Evolutionary conservation across 169 alveolate species (phyloP), one percentile per base, ranked within the genome.

Genomic region (Plasmodium reichenowi): DNA sequence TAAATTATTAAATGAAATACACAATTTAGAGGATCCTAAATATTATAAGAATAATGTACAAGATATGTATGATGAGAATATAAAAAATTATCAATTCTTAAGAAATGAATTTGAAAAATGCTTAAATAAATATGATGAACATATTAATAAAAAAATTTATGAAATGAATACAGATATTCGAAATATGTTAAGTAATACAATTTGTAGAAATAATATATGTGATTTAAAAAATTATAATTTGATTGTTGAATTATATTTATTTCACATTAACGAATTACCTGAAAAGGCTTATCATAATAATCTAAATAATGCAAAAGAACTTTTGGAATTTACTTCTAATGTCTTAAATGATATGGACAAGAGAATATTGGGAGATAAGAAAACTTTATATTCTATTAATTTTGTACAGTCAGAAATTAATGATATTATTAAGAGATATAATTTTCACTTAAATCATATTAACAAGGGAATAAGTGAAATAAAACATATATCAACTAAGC

Each of bases 401-500:
- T 32, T 72, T 29, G 29, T 72, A 9, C 85, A 54, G 22, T 5
- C 6, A 50, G 70, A 72, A 43, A 32, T 72, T 13, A 48, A 22
- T 13, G 63, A 20, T 43, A 72, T 72, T 38, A 72, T 72, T 50
- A 72, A 72, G 15, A 72, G 63, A 10, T 72, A 32, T 52, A 52
- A 52, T 50, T 72, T 52, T 72, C 85, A 72, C 38, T 24, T 54
- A 22, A 54, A 72, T 10, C 50, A 72, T 72, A 72, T 72, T 26
- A 54, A 72, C n/a, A 54, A 52, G 9, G 9, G 70, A 52, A 24
- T 52, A 26, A 24, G 29, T 13, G 56, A 72, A 22, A 54, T 72
- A 22, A 54, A 9, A 43, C 47, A 38, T 38, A 38, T 38, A 5
- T 38, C 47, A 38, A 38, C 47, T 5, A 38, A 38, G 5, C 47